A percentile compares a stretch with the other conserved stretches of the same genome.
Evolutionary conservation across 352 stramenopile genomes (phyloP).

Genomic region (Sclerospora graminicola): DNA sequence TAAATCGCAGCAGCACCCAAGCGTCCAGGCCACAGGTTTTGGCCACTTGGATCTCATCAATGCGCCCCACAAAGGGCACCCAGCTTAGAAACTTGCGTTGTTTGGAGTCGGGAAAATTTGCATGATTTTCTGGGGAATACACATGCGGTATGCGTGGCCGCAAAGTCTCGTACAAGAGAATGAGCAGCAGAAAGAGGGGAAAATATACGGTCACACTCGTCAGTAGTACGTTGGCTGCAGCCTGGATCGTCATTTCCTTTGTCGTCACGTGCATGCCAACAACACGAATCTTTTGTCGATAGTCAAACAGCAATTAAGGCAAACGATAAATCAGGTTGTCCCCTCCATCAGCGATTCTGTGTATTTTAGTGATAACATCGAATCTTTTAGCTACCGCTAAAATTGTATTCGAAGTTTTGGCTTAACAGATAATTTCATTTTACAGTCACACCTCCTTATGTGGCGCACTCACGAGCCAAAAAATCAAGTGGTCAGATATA

Average conservation of each 20-base stretch:
- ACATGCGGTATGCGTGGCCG: constrained; percentile 31
- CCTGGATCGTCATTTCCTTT: constrained; percentile 13
- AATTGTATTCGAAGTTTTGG: no score
- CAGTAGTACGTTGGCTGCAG: constrained; percentile 38
- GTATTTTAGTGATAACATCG: no score
- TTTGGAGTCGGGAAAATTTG: constrained; percentile 22
- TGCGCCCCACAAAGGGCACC: constrained; percentile 49
- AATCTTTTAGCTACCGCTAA: no score
- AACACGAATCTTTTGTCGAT: no score
- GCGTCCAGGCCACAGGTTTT: constrained; percentile 55
- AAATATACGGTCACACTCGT: constrained; percentile 59
- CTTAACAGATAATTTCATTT: no score
- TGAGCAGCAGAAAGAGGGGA: constrained; percentile 40
- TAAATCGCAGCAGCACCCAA: constrained; percentile 68
- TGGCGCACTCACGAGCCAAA: no score
- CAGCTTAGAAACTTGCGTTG: constrained; percentile 32
- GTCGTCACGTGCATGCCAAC: no score
- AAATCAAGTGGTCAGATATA: no score
- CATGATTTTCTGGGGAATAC: constrained; percentile 41
- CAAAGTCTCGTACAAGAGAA: constrained; percentile 51
- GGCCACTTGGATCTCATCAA: constrained; percentile 48
- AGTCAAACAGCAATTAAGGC: no score
- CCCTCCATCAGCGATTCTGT: no score
- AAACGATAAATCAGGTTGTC: no score
- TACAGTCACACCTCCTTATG: no score